Conservation (phyloP, 2,329 filamentous ascomycete genomes). For the Fusarium chlamydosporum region DNA sequence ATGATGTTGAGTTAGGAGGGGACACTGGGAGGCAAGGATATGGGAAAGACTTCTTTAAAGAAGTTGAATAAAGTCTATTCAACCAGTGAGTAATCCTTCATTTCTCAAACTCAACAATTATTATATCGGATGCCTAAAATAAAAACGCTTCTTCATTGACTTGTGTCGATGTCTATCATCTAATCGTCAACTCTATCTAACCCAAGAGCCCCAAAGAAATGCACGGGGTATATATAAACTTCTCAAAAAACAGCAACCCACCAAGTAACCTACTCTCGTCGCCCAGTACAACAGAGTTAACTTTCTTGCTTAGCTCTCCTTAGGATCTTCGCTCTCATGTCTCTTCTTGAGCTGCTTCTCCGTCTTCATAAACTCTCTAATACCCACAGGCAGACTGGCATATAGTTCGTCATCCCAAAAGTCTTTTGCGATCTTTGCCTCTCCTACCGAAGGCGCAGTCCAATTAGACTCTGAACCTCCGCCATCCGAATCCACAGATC, state of each 20-base stretch:
- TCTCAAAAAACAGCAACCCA: not conserved
- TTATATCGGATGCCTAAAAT: not conserved
- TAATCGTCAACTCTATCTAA: constrained; percentile 41
- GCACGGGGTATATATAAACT: constrained; percentile 40
- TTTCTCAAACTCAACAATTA: not conserved
- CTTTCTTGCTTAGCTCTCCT: constrained; percentile 55
- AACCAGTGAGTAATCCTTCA: not conserved
- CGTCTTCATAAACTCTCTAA: constrained; percentile 96
- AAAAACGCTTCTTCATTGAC: not conserved
- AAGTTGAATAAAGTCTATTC: too few species aligned
- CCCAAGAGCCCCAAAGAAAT: constrained; percentile 20
- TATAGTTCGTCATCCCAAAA: constrained; percentile 78
- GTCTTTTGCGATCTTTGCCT: constrained; percentile 63
- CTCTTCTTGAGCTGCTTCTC: constrained; percentile 90
- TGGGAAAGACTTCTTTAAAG: too few species aligned
- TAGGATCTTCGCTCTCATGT: constrained; percentile 71
- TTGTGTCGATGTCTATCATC: constrained; percentile 37
- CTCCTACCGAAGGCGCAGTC: constrained; percentile 56
- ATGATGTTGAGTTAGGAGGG: too few species aligned
- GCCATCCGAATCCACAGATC: constrained; percentile 84
- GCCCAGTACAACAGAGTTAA: not conserved
- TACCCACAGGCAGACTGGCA: constrained; percentile 87
- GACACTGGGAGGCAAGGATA: too few species aligned
- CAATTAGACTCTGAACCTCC: constrained; percentile 81
- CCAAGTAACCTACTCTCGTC: constrained; percentile 1